These are phyloP conservation scores for Gossypium laxum DNA, from an alignment of 441 rosid species.

Conservation along the genomic window DNA sequence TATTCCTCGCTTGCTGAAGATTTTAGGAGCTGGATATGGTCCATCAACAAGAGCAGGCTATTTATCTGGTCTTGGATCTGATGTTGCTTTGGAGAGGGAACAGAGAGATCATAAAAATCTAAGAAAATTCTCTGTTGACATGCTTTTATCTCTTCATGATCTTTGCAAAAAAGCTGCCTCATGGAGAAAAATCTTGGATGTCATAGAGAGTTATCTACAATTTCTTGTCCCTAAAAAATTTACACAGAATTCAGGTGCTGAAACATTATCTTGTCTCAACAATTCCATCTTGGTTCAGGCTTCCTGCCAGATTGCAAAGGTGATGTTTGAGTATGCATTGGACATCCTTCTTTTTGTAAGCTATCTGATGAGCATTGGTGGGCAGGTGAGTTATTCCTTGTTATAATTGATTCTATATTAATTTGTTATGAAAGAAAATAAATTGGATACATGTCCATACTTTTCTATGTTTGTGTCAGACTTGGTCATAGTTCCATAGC, in stretches of 20 bases:
- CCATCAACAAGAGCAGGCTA: constrained; percentile 35
- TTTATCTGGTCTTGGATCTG: constrained; percentile 46
- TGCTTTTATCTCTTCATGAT: constrained; percentile 61
- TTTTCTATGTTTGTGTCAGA: not conserved
- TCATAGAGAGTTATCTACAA: constrained; percentile 56
- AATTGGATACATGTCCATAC: not conserved
- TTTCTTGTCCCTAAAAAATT: constrained; percentile 70
- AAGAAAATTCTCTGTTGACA: constrained; percentile 65
- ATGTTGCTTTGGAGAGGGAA: constrained; percentile 60
- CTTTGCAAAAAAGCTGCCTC: constrained; percentile 57
- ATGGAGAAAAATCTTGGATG: constrained; percentile 65
- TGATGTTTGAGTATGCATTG: constrained; percentile 79
- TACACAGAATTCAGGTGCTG: constrained; percentile 37
- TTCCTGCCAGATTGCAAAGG: constrained; percentile 68
- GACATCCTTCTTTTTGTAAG: constrained; percentile 65
- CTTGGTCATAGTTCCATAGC: not conserved
- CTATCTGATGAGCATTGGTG: constrained; percentile 67
- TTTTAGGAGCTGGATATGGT: constrained; percentile 69
- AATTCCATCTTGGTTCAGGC: constrained; percentile 63
- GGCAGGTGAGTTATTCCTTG: constrained; percentile 54
- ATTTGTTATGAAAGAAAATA: not conserved
- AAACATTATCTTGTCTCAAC: constrained; percentile 36
- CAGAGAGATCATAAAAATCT: constrained; percentile 55
- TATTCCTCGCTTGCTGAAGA: constrained; percentile 62
- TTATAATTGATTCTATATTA: not conserved